phyloP scores from a whole-genome alignment of 2,329 filamentous ascomycete genomes.

The Pleurostoma richardsiae region DNA sequence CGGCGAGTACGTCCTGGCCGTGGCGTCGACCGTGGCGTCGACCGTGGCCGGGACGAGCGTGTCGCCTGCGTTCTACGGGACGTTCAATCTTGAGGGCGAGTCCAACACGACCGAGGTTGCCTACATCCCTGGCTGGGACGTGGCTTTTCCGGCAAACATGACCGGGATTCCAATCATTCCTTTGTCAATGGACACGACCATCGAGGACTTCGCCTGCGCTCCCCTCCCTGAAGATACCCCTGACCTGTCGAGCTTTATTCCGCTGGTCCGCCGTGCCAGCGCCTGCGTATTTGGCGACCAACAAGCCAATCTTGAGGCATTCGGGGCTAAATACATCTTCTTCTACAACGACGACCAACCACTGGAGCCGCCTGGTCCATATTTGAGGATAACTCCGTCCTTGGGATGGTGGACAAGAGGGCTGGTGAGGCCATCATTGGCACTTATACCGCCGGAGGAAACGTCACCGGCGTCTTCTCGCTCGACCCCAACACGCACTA shows the following conservation, averaged over 20 bases:
- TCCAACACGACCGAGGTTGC: conserved; percentile 1
- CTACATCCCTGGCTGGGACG: conserved; percentile 19
- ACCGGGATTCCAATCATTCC: neutral
- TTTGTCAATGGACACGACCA: neutral
- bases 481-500: conserved; percentile 30
- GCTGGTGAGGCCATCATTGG: conserved; percentile 30
- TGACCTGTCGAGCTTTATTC: conserved; percentile 28
- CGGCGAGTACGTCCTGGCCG: conserved; percentile 14
- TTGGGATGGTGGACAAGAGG: conserved; percentile 8
- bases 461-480: conserved; percentile 34
- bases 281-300: neutral
- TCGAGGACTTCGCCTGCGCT: conserved; percentile 17
- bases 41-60: conserved; percentile 13
- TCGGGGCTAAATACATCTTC: neutral
- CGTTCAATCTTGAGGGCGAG: neutral
- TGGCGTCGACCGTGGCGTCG: conserved; percentile 12
- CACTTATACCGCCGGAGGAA: conserved; percentile 24
- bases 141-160: conserved; percentile 19
- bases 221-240: conserved; percentile 26
- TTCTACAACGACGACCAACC: neutral
- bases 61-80: conserved; percentile 4
- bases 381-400: conserved; percentile 15
- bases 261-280: conserved; percentile 24
- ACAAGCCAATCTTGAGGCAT: conserved; percentile 10
- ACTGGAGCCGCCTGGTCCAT: conserved; percentile 18